Percentiles rank a stretch among this genome's conserved stretches.
phyloP scores from a whole-genome alignment of 2,329 filamentous ascomycete species.

The Exophiala xenobiotica region DNA sequence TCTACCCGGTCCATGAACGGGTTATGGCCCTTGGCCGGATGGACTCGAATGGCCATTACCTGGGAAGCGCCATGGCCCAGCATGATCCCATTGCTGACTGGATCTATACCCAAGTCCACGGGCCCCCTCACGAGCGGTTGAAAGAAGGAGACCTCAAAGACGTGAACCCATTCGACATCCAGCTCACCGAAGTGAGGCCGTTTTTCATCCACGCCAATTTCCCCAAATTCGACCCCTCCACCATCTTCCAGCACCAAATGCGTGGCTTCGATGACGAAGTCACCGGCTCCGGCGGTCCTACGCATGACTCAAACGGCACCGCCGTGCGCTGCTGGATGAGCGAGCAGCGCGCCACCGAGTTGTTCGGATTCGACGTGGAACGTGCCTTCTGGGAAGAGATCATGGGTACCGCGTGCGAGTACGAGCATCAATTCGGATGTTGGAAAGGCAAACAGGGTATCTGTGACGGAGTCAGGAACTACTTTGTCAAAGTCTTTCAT shows the following conservation, averaged over 20 bases:
- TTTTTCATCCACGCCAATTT: slow-evolving; percentile 44
- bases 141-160: slow-evolving; percentile 32
- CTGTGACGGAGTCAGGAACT: slow-evolving; percentile 36
- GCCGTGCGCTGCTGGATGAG: slow-evolving; percentile 36
- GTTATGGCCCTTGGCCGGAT: slow-evolving; percentile 26
- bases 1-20: slow-evolving; percentile 43
- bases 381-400: slow-evolving; percentile 42
- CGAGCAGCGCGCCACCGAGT: slow-evolving; percentile 32
- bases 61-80: slow-evolving; percentile 37
- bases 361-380: slow-evolving; percentile 40
- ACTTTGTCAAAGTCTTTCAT: slow-evolving; percentile 47
- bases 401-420: slow-evolving; percentile 39
- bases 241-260: slow-evolving; percentile 33
- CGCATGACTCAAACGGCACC: slow-evolving; percentile 35
- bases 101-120: slow-evolving; percentile 10
- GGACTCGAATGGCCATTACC: slow-evolving; percentile 30
- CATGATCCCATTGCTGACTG: slow-evolving; percentile 39
- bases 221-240: slow-evolving; percentile 43
- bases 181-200: slow-evolving; percentile 34
- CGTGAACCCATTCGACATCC: slow-evolving; percentile 29
- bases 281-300: slow-evolving; percentile 27
- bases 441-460: slow-evolving; percentile 37
- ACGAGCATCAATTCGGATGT: slow-evolving; percentile 36
- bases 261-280: slow-evolving; percentile 32
- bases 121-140: slow-evolving; percentile 27